A percentile compares a stretch with the other conserved stretches of the same genome.
Conservation (phyloP, 371 early-diverging fungal genomes). For the Enterocytospora artemiae region DNA sequence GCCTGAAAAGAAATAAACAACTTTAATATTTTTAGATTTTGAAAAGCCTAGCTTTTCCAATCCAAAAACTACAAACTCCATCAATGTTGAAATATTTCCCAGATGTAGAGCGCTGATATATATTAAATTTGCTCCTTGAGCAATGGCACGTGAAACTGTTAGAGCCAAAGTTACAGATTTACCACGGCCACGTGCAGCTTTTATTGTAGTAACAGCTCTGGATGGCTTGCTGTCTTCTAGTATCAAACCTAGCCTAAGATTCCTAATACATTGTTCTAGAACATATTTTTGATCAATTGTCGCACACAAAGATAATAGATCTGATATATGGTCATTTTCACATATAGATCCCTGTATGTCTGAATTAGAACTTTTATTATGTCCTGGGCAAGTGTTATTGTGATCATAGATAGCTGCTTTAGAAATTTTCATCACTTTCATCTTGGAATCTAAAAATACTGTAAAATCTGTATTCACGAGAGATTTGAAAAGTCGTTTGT, state of each 20-base stretch:
- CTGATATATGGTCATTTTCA: no score
- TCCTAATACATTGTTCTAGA: no score
- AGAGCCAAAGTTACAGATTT: constrained; percentile 94
- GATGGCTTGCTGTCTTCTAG: no score
- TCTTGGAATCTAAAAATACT: constrained; percentile 82
- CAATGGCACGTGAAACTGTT: constrained; percentile 82
- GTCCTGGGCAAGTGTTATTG: no score
- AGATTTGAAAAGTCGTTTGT: constrained; percentile 86
- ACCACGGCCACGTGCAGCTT: constrained; percentile 93
- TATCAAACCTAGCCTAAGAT: no score
- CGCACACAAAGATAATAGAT: no score
- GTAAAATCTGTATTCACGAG: constrained; percentile 76
- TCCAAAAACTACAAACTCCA: constrained; percentile 86
- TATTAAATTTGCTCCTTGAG: constrained; percentile 78
- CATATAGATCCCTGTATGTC: no score
- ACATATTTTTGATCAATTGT: no score
- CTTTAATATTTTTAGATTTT: constrained; percentile 90
- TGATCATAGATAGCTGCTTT: constrained; percentile 59
- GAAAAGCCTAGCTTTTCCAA: constrained; percentile 87
- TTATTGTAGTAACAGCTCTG: no score
- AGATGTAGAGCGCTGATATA: constrained; percentile 92
- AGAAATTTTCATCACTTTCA: constrained; percentile 81
- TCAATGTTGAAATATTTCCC: constrained; percentile 88
- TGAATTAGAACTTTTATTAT: no score
- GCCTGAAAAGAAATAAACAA: constrained; percentile 33